These are phyloP conservation scores for Pichia pseudocactophila DNA, from an alignment of 805 yeast species.

Conservation along the genomic window DNA sequence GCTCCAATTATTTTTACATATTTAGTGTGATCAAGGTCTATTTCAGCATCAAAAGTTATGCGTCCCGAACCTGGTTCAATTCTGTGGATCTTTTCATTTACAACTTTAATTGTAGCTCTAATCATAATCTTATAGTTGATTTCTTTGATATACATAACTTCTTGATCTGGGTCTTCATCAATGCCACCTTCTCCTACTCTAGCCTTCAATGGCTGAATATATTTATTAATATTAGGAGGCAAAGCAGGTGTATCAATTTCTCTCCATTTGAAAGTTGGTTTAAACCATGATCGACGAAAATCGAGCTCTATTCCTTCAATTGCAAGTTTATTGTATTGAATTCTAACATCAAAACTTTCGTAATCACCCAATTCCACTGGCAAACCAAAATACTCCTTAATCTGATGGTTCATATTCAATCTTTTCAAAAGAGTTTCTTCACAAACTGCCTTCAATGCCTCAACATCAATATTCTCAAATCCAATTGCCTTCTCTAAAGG, in stretches of 20 bases:
- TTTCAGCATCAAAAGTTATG: conserved; percentile 26
- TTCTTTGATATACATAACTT: conserved; percentile 18
- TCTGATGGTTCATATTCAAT: conserved; percentile 24
- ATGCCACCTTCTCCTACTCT: conserved; percentile 14
- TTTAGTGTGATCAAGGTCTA: conserved; percentile 31
- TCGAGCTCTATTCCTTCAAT: conserved; percentile 28
- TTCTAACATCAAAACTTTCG: conserved; percentile 23
- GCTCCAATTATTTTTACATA: conserved; percentile 24
- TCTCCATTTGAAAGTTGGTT: conserved; percentile 18
- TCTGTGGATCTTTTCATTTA: conserved; percentile 12
- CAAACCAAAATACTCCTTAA: conserved; percentile 24
- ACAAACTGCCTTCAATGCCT: conserved; percentile 20
- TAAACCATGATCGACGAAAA: conserved; percentile 23
- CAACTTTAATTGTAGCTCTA: conserved; percentile 23
- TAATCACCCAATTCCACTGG: conserved; percentile 25
- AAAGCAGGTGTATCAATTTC: conserved; percentile 19
- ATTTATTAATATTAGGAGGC: conserved; percentile 22
- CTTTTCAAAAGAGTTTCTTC: conserved; percentile 20
- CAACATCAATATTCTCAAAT: conserved; percentile 23
- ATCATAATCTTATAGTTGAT: conserved; percentile 26
- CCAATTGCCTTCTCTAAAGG: conserved; percentile 21
- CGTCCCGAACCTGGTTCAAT: conserved; percentile 23
- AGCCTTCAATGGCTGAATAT: conserved; percentile 26
- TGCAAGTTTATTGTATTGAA: conserved; percentile 24
- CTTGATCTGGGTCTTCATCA: conserved; percentile 19